Evolutionary conservation across 768 basidiomycete genomes (phyloP).

Genomic region (Tulasnella sp.): DNA sequence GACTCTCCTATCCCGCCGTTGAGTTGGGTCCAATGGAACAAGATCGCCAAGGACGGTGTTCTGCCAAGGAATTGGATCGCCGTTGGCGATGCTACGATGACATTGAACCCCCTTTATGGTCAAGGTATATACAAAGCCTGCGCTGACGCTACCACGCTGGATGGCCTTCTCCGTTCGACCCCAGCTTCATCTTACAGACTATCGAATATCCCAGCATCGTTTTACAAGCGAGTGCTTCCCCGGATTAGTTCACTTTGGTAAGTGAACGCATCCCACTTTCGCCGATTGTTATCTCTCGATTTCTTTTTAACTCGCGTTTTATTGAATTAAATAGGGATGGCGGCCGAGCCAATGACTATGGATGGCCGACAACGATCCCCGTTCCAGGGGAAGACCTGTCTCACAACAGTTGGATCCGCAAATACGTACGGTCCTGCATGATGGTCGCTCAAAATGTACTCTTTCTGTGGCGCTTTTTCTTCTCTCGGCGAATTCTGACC

Average conservation of each 20-base stretch:
- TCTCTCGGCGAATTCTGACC: not conserved
- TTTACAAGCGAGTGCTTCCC: not conserved
- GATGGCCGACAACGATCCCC: not conserved
- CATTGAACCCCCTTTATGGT: slow-evolving; percentile 17
- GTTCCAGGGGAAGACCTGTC: not conserved
- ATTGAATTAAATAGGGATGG: not conserved
- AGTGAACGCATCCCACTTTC: not conserved
- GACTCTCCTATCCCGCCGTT: not conserved
- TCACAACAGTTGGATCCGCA: not conserved
- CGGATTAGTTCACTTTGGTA: slow-evolving; percentile 16
- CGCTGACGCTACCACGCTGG: not conserved
- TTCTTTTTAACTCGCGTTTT: not conserved
- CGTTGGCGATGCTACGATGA: slow-evolving; percentile 18
- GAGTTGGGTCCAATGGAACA: slow-evolving; percentile 12
- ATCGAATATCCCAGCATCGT: not conserved
- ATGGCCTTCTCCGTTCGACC: not conserved
- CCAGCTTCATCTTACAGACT: not conserved
- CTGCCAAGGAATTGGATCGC: slow-evolving; percentile 17
- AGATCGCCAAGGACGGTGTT: not conserved
- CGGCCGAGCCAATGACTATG: slow-evolving; percentile 15
- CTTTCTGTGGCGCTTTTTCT: not conserved
- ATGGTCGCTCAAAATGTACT: not conserved
- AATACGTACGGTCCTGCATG: not conserved
- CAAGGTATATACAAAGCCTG: slow-evolving; percentile 1
- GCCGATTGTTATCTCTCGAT: not conserved